Evolutionary conservation across 2,329 filamentous ascomycete species (phyloP).

Genomic region (Xylaria sp.): DNA sequence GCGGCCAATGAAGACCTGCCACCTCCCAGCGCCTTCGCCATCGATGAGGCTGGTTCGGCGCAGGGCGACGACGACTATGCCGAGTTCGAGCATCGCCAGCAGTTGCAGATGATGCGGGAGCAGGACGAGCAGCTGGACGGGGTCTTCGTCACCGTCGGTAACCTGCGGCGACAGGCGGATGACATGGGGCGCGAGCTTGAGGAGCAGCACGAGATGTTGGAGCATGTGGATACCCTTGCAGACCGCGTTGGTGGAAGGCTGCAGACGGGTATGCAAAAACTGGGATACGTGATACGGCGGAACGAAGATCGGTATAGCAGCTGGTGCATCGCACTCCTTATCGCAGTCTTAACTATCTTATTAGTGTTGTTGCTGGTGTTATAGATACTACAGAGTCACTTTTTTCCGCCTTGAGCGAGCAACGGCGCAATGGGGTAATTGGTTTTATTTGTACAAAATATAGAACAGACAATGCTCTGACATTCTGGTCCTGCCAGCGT

Average conservation of each 20-base stretch:
- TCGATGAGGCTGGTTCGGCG: slow-evolving; percentile 60
- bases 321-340: slow-evolving; percentile 90
- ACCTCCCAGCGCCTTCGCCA: slow-evolving; percentile 66
- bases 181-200: slow-evolving; percentile 97
- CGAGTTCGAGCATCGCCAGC: slow-evolving; percentile 89
- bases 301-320: slow-evolving; percentile 91
- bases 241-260: slow-evolving; percentile 89
- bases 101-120: slow-evolving; percentile 90
- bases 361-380: slow-evolving; percentile 79
- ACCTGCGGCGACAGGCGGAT: slow-evolving; percentile 87
- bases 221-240: slow-evolving; percentile 83
- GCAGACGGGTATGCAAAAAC: slow-evolving; percentile 85
- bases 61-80: slow-evolving; percentile 71
- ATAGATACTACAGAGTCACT: slow-evolving; percentile 47
- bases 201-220: slow-evolving; percentile 90
- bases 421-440: slow-evolving; percentile 23
- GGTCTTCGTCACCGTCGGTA: slow-evolving; percentile 93
- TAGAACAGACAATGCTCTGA: slow-evolving; percentile 6
- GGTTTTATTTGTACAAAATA: slow-evolving; percentile 15
- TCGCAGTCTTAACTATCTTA: slow-evolving; percentile 87
- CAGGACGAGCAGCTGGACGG: slow-evolving; percentile 94
- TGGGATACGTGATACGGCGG: slow-evolving; percentile 83
- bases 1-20: slow-evolving; percentile 58
- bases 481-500: neutral
- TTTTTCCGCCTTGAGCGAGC: slow-evolving; percentile 19